Evolutionary conservation across 2,329 filamentous ascomycete species (phyloP), one percentile per base, ranked within the genome.

Genomic region (Lojkania enalia): DNA sequence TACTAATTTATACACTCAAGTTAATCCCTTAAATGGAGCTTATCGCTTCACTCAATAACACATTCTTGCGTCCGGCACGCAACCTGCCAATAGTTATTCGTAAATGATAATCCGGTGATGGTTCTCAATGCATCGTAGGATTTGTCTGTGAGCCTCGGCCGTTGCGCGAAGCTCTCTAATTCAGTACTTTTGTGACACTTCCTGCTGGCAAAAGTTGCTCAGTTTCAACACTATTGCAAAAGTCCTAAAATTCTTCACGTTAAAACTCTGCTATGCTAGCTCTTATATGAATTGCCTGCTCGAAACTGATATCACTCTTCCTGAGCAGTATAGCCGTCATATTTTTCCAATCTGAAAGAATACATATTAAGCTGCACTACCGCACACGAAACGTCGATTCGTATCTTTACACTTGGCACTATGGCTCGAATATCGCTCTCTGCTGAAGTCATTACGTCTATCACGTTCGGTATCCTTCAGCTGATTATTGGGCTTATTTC

Each of bases 391-490:
- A 7, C 23, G n/a, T 27, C 23, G 23, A 27, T 7, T n/a, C 7
- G 7, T n/a, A 27, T 27, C 23, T n/a, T n/a, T 9, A 27, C 7
- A 7, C 23, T 9, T 27, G 7, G 23, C 23, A 39, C 11, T 19
- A 42, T 47, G 44, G 20, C 25, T 15, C 16, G 13, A 23, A 16
- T n/a, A 5, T 18, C 2, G 5, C 11, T 44, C 4, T 43, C 48
- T 7, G 14, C 29, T 2, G 48, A 56, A 12, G 18, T 50, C 3
- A 19, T 49, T n/a, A 35, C 49, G 3, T 44, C 55, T 2, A 52
- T 60, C 16, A 21, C 56, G 7, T 48, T 57, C 13, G 53, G 55
- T 2, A 4, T 60, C 5, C 46, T 55, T 2, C 52, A 58, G 21
- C 30, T 58, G 4, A 33, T 11, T 4, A 42, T 58, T 15, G 35